Base-by-base conservation (phyloP, 768 basidiomycete genomes). In the Fomitopsis serialis region DNA sequence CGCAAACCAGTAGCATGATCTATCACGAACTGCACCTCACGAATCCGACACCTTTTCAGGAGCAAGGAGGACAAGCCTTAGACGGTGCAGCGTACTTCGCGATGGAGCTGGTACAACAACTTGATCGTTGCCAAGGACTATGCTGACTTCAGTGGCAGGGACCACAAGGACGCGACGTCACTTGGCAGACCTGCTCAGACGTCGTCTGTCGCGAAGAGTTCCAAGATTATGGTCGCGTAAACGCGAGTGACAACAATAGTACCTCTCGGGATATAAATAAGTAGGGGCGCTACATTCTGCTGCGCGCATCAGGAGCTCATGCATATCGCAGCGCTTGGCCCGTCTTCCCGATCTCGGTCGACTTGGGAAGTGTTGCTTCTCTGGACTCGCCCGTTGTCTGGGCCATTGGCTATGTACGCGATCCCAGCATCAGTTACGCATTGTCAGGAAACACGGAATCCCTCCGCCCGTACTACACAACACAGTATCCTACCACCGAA, bases 371-470 rank as follows among this genome's bases (percentile, higher is more conserved):
- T 5, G 61, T 67, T 21, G 36, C 40, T 10, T 45, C 46, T n/a
- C 61, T 61, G 0, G 11, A 45, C 5, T 34, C 23, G 1, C 61
- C 68, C 0, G 52, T 65, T 11, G 60, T 65, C 2, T 68, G 66
- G 65, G 55, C 61, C 1, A 51, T 69, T 8, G 67, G 68, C 11
- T 60, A 60, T 43, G 53, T 61, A 1, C 56, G 63, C 7, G 60
- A 69, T 37, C 64, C 63, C 6, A 54, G 58, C 0, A 54, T 66
- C 47, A 36, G 48, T 23, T 68, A 63, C 34, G 59, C 54, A 11
- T 11, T 45, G 0, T 32, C 62, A 1, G 58, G 59, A 12, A 24
- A 32, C 8, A 13, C 23, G 0, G 46, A 62, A 27, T 23, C 46
- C 6, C 54, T 60, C 5, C 45, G 53, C 15, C 61, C 65, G 15